Conservation (phyloP, 352 stramenopile species). For the Globisporangium spiculum region DNA sequence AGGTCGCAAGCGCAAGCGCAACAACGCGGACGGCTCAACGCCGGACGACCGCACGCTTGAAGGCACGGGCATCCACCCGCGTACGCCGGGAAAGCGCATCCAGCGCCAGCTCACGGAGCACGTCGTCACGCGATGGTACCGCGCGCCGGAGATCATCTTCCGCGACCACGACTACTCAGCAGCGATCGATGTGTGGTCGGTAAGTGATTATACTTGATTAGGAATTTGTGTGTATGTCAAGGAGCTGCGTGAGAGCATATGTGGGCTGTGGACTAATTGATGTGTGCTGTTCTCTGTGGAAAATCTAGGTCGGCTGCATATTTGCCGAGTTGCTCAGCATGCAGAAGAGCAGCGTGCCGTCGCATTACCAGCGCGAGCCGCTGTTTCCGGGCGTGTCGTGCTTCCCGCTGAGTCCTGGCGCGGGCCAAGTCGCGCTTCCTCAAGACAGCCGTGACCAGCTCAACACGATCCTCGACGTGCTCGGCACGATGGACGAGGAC, state of each 20-base stretch:
- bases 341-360: slow-evolving; percentile 94
- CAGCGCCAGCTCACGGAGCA: slow-evolving; percentile 93
- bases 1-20: slow-evolving; percentile 46
- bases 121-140: slow-evolving; percentile 95
- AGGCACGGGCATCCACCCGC: slow-evolving; percentile 61
- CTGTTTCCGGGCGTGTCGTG: slow-evolving; percentile 94
- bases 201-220: slow-evolving; percentile 31
- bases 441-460: slow-evolving; percentile 85
- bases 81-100: slow-evolving; percentile 72
- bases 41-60: slow-evolving; percentile 60
- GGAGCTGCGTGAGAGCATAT: background rate
- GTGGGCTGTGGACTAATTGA: background rate
- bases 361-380: slow-evolving; percentile 92
- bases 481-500: slow-evolving; percentile 84
- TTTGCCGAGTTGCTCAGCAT: slow-evolving; percentile 95
- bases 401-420: slow-evolving; percentile 78
- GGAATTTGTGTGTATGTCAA: background rate
- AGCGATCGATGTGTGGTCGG: slow-evolving; percentile 87
- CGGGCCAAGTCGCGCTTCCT: slow-evolving; percentile 67
- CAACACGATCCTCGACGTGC: slow-evolving; percentile 86
- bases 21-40: slow-evolving; percentile 33
- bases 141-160: slow-evolving; percentile 94
- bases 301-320: slow-evolving; percentile 89
- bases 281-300: slow-evolving; percentile 2
- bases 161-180: slow-evolving; percentile 86